Conservation (phyloP, 2,329 filamentous ascomycete species). For the Aspergillus terreus region DNA sequence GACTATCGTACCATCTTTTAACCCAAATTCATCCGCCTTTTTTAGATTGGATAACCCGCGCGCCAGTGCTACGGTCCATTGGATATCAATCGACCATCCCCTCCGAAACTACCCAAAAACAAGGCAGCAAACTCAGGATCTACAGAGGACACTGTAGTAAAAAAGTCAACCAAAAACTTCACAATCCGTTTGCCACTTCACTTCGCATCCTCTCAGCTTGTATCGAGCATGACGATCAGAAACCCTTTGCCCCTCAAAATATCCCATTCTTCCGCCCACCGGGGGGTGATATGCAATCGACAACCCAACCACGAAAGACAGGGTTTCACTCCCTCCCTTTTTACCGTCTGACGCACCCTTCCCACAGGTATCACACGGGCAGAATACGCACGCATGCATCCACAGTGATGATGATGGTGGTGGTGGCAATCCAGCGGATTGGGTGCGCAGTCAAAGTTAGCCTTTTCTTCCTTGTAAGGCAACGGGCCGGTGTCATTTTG, state of each 20-base stretch:
- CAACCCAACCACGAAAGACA: neutral
- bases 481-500: constrained; percentile 1
- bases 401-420: constrained; percentile 4
- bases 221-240: no score
- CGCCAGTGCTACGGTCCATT: no score
- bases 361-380: constrained; percentile 7
- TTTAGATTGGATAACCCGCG: no score
- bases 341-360: constrained; percentile 9
- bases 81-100: no score
- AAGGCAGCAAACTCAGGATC: no score
- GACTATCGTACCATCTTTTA: no score
- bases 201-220: no score
- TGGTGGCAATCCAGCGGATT: constrained; percentile 16
- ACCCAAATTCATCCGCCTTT: no score
- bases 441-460: neutral
- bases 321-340: neutral
- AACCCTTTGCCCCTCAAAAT: neutral
- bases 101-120: no score
- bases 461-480: constrained; percentile 6
- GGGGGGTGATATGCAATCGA: neutral
- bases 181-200: no score
- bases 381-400: constrained; percentile 15
- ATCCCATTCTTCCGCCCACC: neutral
- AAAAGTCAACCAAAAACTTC: no score
- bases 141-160: no score